Base-by-base conservation (phyloP, 2,329 filamentous ascomycete species). In the Sporothrix pseudoabietina region DNA sequence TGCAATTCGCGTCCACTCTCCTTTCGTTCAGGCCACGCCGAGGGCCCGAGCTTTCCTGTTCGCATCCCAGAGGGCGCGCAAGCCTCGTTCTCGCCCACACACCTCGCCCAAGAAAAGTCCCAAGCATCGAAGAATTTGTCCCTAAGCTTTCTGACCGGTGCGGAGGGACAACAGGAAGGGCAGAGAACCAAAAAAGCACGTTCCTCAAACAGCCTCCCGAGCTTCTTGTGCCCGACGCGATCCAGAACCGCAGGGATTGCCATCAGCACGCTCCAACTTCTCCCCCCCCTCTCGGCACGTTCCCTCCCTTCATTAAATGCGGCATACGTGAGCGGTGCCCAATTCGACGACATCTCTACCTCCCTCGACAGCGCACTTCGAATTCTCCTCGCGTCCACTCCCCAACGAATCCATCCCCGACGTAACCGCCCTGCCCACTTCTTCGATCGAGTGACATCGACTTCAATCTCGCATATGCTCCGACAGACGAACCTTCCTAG, bases 191-290 rank as follows among this genome's bases (percentile, higher is more conserved):
- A 22, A 66, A 32, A 39, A 57, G 32, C 68, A 69, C 68, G 12
- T 57, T 57, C 68, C 68, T 41, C 68, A 57, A 70, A 47, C 68
- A 59, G 1, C 1, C 30, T 26, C 47, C 66, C 47, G 47, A 69
- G 49, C 49, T 47, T 39, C 32, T 70, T 39, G 44, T 54, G 35
- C 41, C 39, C 47, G 61, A 72, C 71, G 63, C 63, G 71, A 72
- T 39, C 63, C 30, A 69, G 44, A 69, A 16, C 26, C n/a, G 54
- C 63, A 69, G 65, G 49, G 63, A 69, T 52, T 57, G 65, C 63
- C 63, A 66, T 44, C 54, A 57, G 26, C 71, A 59, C 26, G 39
- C 71, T 19, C 39, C 19, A 63, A 44, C 41, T 12, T 10, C n/a
- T 9, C 26, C 16, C 61, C 39, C 39, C 61, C 9, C 39, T 47